Conservation (phyloP, 129 eudicot species). For the Dittrichia graveolens region DNA sequence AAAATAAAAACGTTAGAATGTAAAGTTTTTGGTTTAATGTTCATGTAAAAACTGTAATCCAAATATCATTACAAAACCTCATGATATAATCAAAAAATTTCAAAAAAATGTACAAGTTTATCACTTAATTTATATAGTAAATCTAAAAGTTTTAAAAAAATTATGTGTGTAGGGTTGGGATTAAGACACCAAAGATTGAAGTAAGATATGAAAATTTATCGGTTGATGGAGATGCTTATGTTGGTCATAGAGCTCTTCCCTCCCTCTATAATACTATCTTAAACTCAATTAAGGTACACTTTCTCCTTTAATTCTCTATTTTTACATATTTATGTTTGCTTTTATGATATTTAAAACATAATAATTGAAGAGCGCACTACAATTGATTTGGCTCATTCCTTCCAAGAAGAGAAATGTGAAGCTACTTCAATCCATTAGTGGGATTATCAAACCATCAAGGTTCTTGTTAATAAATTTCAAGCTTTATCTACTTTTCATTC, state of each 20-base stretch:
- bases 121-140: too few relatives aligned
- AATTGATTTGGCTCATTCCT: conserved; percentile 20
- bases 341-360: background rate
- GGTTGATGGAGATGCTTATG: conserved; percentile 43
- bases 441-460: conserved; percentile 38
- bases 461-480: too few relatives aligned
- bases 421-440: conserved; percentile 31
- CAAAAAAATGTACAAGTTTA: too few relatives aligned
- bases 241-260: conserved; percentile 42
- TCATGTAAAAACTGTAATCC: too few relatives aligned
- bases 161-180: conserved; percentile 31
- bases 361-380: conserved; percentile 3
- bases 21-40: too few relatives aligned
- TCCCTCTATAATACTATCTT: conserved; percentile 33
- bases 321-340: too few relatives aligned
- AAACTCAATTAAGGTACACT: conserved; percentile 43
- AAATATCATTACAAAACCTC: too few relatives aligned
- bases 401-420: conserved; percentile 33
- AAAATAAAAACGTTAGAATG: too few relatives aligned
- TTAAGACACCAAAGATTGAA: conserved; percentile 44
- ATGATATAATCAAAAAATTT: too few relatives aligned
- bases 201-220: conserved; percentile 43
- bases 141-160: too few relatives aligned
- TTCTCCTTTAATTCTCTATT: background rate
- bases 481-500: too few relatives aligned